Conservation (phyloP, 2,329 filamentous ascomycete genomes). For the Fonsecaea nubica region DNA sequence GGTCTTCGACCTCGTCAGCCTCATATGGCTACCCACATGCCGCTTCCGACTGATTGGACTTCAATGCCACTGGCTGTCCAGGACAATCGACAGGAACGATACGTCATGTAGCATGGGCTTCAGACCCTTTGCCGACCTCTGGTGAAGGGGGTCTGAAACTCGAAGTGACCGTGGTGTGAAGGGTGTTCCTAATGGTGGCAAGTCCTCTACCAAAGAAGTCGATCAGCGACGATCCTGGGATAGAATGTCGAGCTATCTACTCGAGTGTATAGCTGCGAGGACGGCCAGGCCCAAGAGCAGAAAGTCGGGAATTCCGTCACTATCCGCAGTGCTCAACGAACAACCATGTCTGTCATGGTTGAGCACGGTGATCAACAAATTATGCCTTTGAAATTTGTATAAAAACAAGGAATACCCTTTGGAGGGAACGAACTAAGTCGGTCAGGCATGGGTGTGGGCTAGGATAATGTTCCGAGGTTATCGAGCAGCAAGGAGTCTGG, state of each 20-base stretch:
- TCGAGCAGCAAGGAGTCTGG: not conserved
- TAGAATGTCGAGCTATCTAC: not conserved
- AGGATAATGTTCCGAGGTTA: not conserved
- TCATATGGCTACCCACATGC: constrained; percentile 35
- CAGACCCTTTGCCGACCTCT: not conserved
- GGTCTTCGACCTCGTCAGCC: constrained; percentile 61
- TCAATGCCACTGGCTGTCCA: constrained; percentile 34
- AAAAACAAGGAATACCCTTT: not conserved
- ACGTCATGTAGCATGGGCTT: constrained; percentile 24
- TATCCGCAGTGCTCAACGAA: not conserved
- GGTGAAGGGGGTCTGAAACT: not conserved
- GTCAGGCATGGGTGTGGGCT: not conserved
- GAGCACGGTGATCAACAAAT: not conserved
- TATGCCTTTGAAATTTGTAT: not conserved
- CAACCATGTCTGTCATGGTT: not conserved
- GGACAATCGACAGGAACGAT: constrained; percentile 39
- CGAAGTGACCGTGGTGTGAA: not conserved
- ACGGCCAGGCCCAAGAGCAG: not conserved
- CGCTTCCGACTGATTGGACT: constrained; percentile 36
- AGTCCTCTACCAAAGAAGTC: not conserved
- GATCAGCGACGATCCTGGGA: not conserved
- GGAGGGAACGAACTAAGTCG: not conserved
- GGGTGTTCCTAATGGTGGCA: not conserved
- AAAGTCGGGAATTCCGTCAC: not conserved
- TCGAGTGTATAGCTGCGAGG: not conserved